Evolutionary conservation across 2,329 filamentous ascomycete genomes (phyloP).

Genomic region (Zelopaecilomyces penicillatus): DNA sequence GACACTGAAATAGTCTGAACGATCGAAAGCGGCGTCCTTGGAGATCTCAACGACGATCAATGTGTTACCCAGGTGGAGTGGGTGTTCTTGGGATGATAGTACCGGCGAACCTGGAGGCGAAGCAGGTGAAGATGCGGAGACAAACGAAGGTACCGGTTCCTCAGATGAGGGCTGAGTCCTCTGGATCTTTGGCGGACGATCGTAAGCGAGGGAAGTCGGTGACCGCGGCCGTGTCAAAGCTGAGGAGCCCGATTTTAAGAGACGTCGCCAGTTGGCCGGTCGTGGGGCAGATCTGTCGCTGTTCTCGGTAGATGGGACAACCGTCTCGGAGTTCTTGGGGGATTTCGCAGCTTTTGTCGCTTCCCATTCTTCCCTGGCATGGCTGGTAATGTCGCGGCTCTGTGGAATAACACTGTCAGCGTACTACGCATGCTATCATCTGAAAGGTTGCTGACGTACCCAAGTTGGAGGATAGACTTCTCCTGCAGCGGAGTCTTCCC

Average conservation of each 20-base stretch:
- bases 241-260: slow-evolving; percentile 11
- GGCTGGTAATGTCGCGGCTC: slow-evolving; percentile 22
- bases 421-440: slow-evolving; percentile 3
- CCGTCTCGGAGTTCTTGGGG: background rate
- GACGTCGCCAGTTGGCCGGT: slow-evolving; percentile 19
- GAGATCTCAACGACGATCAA: slow-evolving; percentile 22
- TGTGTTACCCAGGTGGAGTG: slow-evolving; percentile 6
- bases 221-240: slow-evolving; percentile 7
- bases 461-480: slow-evolving; percentile 25
- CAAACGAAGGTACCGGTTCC: slow-evolving; percentile 22
- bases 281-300: slow-evolving; percentile 19
- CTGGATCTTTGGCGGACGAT: slow-evolving; percentile 14
- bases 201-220: slow-evolving; percentile 1
- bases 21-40: slow-evolving; percentile 24
- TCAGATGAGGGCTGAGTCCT: slow-evolving; percentile 18
- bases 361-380: slow-evolving; percentile 27
- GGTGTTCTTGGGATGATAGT: slow-evolving; percentile 9
- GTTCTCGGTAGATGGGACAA: slow-evolving; percentile 6
- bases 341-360: slow-evolving; percentile 13
- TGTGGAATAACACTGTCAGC: slow-evolving; percentile 15
- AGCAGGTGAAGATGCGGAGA: slow-evolving; percentile 18
- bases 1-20: slow-evolving; percentile 27
- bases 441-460: slow-evolving; percentile 16
- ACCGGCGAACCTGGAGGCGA: slow-evolving; percentile 12
- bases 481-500: slow-evolving; percentile 25